Conservation (phyloP, 78 protist genomes). For the Paratrimastix pyriformis region DNA sequence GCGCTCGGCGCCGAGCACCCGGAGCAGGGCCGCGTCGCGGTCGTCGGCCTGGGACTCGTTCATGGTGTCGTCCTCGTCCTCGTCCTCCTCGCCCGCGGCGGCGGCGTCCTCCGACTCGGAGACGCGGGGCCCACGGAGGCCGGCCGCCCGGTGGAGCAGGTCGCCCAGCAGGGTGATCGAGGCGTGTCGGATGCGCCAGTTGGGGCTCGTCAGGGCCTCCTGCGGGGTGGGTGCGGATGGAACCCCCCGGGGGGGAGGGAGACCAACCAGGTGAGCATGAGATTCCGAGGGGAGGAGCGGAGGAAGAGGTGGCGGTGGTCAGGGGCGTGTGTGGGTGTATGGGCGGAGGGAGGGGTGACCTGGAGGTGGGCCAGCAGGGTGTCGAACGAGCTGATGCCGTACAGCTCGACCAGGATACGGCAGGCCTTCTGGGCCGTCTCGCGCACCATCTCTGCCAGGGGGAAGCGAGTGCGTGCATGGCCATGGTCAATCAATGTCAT, state of each 20-base stretch:
- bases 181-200: conserved; percentile 69
- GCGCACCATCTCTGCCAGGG: conserved; percentile 68
- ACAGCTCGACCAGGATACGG: conserved; percentile 50
- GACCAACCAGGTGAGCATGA: not conserved
- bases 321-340: conserved; percentile 29
- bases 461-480: too few relatives aligned
- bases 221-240: conserved; percentile 63
- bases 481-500: too few relatives aligned
- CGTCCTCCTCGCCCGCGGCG: too few relatives aligned
- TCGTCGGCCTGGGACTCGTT: conserved; percentile 17
- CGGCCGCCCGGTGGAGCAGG: conserved; percentile 41
- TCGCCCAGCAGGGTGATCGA: conserved; percentile 74
- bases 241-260: not conserved
- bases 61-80: conserved; percentile 16
- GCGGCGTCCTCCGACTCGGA: not conserved
- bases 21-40: conserved; percentile 16
- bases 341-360: too few relatives aligned
- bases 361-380: too few relatives aligned
- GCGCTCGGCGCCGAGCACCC: conserved; percentile 48
- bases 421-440: conserved; percentile 68
- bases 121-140: not conserved
- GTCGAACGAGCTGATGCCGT: too few relatives aligned
- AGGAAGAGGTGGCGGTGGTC: conserved; percentile 16
- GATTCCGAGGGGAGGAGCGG: not conserved
- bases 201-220: conserved; percentile 58